These are phyloP conservation scores for Penicillium psychrosexuale DNA, from an alignment of 2,329 filamentous ascomycete species.

Conservation along the genomic window DNA sequence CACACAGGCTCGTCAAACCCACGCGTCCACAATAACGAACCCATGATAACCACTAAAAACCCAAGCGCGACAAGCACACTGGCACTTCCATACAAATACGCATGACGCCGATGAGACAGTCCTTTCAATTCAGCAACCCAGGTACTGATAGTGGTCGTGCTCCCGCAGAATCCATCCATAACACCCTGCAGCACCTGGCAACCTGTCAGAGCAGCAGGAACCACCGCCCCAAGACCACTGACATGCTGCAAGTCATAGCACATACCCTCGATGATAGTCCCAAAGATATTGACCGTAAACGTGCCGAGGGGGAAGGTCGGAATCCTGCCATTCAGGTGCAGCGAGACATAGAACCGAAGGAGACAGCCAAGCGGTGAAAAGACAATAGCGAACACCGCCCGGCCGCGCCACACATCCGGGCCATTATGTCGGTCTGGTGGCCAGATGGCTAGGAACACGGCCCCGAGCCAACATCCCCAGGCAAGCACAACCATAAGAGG, in stretches of 20 bases:
- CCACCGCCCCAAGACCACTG: conserved; percentile 44
- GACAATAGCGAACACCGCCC: conserved; percentile 70
- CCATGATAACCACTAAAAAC: conserved; percentile 54
- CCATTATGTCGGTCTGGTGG: conserved; percentile 57
- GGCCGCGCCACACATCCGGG: conserved; percentile 67
- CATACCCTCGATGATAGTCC: conserved; percentile 71
- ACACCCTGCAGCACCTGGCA: conserved; percentile 68
- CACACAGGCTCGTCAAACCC: conserved; percentile 39
- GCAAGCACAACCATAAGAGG: conserved; percentile 62
- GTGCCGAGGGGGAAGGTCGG: conserved; percentile 79
- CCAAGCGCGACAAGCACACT: conserved; percentile 50
- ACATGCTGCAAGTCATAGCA: conserved; percentile 75
- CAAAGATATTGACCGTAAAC: conserved; percentile 75
- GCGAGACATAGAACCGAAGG: conserved; percentile 67
- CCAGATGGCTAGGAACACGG: conserved; percentile 67
- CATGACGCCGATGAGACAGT: conserved; percentile 51
- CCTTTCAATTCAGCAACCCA: conserved; percentile 62
- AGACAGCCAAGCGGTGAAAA: conserved; percentile 82
- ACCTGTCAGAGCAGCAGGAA: conserved; percentile 41
- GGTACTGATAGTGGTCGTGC: conserved; percentile 64
- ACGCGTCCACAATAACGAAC: conserved; percentile 54
- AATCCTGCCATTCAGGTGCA: conserved; percentile 65
- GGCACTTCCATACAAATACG: conserved; percentile 58
- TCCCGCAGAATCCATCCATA: conserved; percentile 67
- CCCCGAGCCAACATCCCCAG: conserved; percentile 73